A percentile compares a stretch with the other conserved stretches of the same genome.
These are phyloP conservation scores for Neonectria coccinea DNA, from an alignment of 2,329 filamentous ascomycete species.

Conservation along the genomic window DNA sequence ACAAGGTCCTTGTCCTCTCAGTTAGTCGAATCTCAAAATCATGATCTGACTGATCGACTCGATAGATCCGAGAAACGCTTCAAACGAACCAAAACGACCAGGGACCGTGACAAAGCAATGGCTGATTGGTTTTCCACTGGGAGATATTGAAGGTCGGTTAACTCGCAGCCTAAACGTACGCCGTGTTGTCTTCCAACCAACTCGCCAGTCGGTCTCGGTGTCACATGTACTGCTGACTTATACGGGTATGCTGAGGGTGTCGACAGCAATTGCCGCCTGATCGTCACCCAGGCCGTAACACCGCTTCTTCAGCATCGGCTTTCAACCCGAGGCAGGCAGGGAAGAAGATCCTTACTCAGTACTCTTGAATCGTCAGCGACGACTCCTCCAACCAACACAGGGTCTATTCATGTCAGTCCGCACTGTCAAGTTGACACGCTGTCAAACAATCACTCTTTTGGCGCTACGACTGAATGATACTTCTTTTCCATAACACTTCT, in stretches of 20 bases:
- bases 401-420: constrained; percentile 23
- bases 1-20: constrained; percentile 15
- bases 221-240: constrained; percentile 23
- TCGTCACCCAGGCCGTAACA: constrained; percentile 15
- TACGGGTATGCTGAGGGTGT: constrained; percentile 9
- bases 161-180: constrained; percentile 25
- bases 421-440: constrained; percentile 6
- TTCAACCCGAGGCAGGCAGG: neutral
- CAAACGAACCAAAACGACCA: constrained; percentile 21
- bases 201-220: constrained; percentile 23
- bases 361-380: neutral
- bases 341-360: constrained; percentile 5
- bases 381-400: neutral
- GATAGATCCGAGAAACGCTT: constrained; percentile 33
- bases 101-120: constrained; percentile 21
- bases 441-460: constrained; percentile 15
- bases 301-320: neutral
- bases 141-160: constrained; percentile 19
- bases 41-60: constrained; percentile 33
- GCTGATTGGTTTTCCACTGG: constrained; percentile 17
- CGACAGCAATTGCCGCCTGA: constrained; percentile 5
- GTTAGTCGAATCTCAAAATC: constrained; percentile 23
- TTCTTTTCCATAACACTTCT: constrained; percentile 7
- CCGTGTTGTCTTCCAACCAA: constrained; percentile 24
- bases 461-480: constrained; percentile 4